Conservation (phyloP, 805 yeast genomes). For the Yamadazyma insecticola region DNA sequence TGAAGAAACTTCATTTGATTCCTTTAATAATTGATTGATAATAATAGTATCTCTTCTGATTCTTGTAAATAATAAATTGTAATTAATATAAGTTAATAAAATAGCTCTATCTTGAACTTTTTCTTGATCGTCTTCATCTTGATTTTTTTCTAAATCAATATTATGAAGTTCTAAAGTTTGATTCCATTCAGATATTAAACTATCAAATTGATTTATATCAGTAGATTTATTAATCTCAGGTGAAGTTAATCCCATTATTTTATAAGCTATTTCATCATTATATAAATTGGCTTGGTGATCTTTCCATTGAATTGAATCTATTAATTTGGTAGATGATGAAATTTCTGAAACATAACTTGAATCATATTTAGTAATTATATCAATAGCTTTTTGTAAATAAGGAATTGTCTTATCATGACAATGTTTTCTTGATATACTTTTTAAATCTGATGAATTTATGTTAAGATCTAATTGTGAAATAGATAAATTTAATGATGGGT, state of each 20-base stretch:
- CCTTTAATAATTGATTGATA: slow-evolving; percentile 27
- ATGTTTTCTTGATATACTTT: slow-evolving; percentile 43
- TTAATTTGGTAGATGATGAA: slow-evolving; percentile 20
- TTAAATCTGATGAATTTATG: slow-evolving; percentile 39
- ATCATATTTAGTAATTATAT: slow-evolving; percentile 36
- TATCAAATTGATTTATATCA: slow-evolving; percentile 50
- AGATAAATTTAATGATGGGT: slow-evolving; percentile 60
- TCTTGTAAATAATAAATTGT: slow-evolving; percentile 58
- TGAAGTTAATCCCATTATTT: slow-evolving; percentile 40
- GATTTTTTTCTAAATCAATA: slow-evolving; percentile 46
- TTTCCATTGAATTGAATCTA: slow-evolving; percentile 44
- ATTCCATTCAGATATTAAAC: slow-evolving; percentile 59
- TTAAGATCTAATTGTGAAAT: slow-evolving; percentile 36
- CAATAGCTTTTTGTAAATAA: slow-evolving; percentile 25
- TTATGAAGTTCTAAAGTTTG: slow-evolving; percentile 61
- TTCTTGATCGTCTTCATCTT: slow-evolving; percentile 48
- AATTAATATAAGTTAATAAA: slow-evolving; percentile 69
- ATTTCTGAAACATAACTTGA: slow-evolving; percentile 31
- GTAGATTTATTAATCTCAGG: slow-evolving; percentile 18
- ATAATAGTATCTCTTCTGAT: slow-evolving; percentile 66
- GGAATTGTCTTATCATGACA: slow-evolving; percentile 27
- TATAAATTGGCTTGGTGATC: slow-evolving; percentile 54
- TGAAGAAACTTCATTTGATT: slow-evolving; percentile 10
- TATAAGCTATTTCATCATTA: slow-evolving; percentile 69
- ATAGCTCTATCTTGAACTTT: slow-evolving; percentile 70